Base-by-base conservation (phyloP, 495 filamentous ascomycete genomes). In the Pseudoneurospora amorphoporcata region DNA sequence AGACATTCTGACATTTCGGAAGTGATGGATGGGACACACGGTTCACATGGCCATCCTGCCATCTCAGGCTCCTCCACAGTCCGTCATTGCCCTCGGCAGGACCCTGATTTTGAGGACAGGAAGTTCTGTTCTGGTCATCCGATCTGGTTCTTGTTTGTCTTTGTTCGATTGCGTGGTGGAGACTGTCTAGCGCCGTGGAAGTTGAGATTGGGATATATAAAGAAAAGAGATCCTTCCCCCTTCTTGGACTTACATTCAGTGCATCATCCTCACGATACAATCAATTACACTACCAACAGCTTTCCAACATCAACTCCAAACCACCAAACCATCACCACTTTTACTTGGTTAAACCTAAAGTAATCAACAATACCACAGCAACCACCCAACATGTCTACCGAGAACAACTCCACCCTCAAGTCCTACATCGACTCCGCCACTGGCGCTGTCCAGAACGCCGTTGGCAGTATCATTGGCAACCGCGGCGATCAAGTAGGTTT, bases 361-460 rank as follows among this genome's bases (percentile, higher is more conserved):
- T 45, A 47, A 43, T 42, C 68, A 40, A 68, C 69, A 68, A 68
- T 69, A 45, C 73, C 72, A 40, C 72, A 76, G 41, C 69, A 72
- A 75, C 69, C 75, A 71, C 23, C 69, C 76, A 83, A 72, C 68
- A 92, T 92, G 91, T 89, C 91, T 77, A 85, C 87, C 83, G 85
- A 87, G 76, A 87, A 90, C 80, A 87, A 91, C 68, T 96, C 93
- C 71, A 95, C 92, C 74, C 84, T 92, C 79, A 87, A 94, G 86
- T 92, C 92, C 69, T 91, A 91, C 85, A 80, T 94, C 73, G 93
- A 97, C 87, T 86, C 85, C n/a, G 92, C 91, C 76, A 86, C 87
- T 61, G 93, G 92, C 71, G 80, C 88, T 47, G 89, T 88, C 70
- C 93, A 97, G 82, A 90, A 86, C 70, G 87, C 85, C 58, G 74